Conservation (phyloP, 1,139 yeast species). For the Spathaspora jeffriesii region DNA sequence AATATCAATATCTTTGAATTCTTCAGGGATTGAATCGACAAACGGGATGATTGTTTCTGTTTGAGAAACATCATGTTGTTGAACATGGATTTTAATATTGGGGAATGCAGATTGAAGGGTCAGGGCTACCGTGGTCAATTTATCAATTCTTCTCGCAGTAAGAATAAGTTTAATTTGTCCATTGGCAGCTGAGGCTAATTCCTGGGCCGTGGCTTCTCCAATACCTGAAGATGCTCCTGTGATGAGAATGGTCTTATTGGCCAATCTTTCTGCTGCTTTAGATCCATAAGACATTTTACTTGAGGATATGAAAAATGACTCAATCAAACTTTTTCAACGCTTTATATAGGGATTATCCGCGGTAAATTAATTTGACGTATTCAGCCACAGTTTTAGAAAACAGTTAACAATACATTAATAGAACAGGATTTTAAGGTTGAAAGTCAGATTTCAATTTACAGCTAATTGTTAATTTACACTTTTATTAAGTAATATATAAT, state of each 20-base stretch:
- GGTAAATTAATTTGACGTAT: constrained; percentile 2
- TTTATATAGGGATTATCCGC: background rate
- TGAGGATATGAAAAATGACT: background rate
- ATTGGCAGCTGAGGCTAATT: constrained; percentile 38
- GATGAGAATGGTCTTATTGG: constrained; percentile 59
- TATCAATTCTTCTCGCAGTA: constrained; percentile 44
- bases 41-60: constrained; percentile 34
- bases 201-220: constrained; percentile 45
- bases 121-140: constrained; percentile 27
- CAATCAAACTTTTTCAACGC: background rate
- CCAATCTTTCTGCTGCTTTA: constrained; percentile 59
- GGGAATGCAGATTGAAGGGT: constrained; percentile 27
- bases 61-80: constrained; percentile 36
- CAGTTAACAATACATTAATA: background rate
- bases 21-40: constrained; percentile 29
- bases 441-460: too few species aligned
- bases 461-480: background rate
- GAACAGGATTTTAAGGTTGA: too few species aligned
- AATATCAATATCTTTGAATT: constrained; percentile 39
- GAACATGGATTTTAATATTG: constrained; percentile 25
- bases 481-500: constrained; percentile 1
- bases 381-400: background rate
- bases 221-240: constrained; percentile 80
- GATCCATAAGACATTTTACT: constrained; percentile 41
- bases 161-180: constrained; percentile 40